These are phyloP conservation scores for Zygotorulaspora sp. DNA, from an alignment of 805 yeast genomes.

Conservation along the genomic window DNA sequence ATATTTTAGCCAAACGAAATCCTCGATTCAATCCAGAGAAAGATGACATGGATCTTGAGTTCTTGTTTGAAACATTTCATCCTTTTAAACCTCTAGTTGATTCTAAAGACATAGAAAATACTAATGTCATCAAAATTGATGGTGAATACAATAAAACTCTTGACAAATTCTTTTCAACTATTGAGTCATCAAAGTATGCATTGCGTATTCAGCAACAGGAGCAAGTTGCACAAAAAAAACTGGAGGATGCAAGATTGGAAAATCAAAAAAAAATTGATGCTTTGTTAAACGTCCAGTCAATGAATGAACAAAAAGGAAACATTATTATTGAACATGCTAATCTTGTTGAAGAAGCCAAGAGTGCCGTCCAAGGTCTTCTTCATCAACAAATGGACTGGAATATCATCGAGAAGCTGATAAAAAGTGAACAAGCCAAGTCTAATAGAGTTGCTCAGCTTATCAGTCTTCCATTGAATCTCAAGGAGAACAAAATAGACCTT, in stretches of 20 bases:
- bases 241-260: constrained; percentile 71
- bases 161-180: constrained; percentile 77
- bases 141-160: constrained; percentile 74
- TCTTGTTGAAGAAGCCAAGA: constrained; percentile 65
- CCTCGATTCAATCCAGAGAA: constrained; percentile 42
- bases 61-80: constrained; percentile 60
- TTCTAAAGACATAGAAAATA: constrained; percentile 29
- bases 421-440: constrained; percentile 62
- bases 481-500: constrained; percentile 59
- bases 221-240: constrained; percentile 64
- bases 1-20: constrained; percentile 59
- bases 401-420: constrained; percentile 71
- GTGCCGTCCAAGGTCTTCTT: constrained; percentile 58
- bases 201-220: constrained; percentile 72
- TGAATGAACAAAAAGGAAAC: constrained; percentile 66
- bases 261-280: constrained; percentile 65
- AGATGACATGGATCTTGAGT: constrained; percentile 42
- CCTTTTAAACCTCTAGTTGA: constrained; percentile 56
- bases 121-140: constrained; percentile 41
- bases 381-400: constrained; percentile 94
- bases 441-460: constrained; percentile 61
- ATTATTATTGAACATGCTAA: constrained; percentile 65
- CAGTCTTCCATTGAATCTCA: constrained; percentile 62
- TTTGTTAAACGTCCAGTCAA: constrained; percentile 55
- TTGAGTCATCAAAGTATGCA: constrained; percentile 77